phyloP scores from a whole-genome alignment of 2,329 filamentous ascomycete species.

The Neonectria punicea region DNA sequence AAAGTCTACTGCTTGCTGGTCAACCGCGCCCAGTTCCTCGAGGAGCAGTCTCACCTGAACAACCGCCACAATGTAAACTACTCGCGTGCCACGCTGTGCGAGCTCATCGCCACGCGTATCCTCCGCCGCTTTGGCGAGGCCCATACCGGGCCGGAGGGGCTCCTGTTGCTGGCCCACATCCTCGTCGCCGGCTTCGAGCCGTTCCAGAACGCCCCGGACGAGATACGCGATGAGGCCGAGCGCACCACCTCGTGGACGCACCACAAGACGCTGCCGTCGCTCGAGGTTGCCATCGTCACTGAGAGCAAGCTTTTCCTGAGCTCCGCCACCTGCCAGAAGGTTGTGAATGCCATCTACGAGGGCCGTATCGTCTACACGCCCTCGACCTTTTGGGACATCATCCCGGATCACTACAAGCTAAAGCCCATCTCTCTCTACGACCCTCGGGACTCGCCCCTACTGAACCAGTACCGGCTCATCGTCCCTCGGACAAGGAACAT shows the following conservation, averaged over 20 bases:
- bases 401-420: slow-evolving; percentile 87
- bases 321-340: slow-evolving; percentile 81
- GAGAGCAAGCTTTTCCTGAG: slow-evolving; percentile 83
- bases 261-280: slow-evolving; percentile 74
- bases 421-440: slow-evolving; percentile 85
- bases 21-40: slow-evolving; percentile 81
- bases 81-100: slow-evolving; percentile 81
- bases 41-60: slow-evolving; percentile 78
- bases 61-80: slow-evolving; percentile 85
- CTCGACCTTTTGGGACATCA: slow-evolving; percentile 82
- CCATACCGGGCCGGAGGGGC: slow-evolving; percentile 74
- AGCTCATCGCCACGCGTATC: slow-evolving; percentile 82
- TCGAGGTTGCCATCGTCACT: slow-evolving; percentile 85
- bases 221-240: slow-evolving; percentile 70
- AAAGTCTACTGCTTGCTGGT: slow-evolving; percentile 84
- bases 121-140: slow-evolving; percentile 83
- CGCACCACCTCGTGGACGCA: slow-evolving; percentile 59
- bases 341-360: slow-evolving; percentile 84
- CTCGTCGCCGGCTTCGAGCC: slow-evolving; percentile 86
- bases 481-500: slow-evolving; percentile 82
- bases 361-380: slow-evolving; percentile 86
- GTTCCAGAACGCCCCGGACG: slow-evolving; percentile 81
- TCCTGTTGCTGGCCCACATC: slow-evolving; percentile 80
- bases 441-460: slow-evolving; percentile 76
- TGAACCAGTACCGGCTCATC: slow-evolving; percentile 87